A percentile compares a stretch with the other conserved stretches of the same genome.
These are phyloP conservation scores for Aspergillus novoparasiticus DNA, from an alignment of 2,329 filamentous ascomycete species.

Conservation along the genomic window DNA sequence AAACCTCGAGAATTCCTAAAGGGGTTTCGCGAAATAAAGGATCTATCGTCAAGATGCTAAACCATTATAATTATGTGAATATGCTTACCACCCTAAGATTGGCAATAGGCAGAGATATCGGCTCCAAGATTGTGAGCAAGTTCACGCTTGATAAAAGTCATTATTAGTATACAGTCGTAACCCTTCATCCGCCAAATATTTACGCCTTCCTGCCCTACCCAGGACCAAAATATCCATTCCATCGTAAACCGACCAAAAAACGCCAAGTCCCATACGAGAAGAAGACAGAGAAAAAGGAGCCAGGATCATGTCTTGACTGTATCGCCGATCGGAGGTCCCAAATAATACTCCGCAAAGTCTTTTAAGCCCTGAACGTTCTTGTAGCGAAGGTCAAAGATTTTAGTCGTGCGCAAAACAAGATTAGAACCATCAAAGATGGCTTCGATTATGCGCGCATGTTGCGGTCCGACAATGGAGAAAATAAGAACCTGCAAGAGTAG, in stretches of 20 bases:
- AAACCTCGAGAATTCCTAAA: rapidly evolving
- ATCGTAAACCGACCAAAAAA: too few species aligned
- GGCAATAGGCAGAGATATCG: too few species aligned
- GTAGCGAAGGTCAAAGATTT: conserved; percentile 5
- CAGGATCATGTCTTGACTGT: neutral
- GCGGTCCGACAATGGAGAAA: conserved; percentile 10
- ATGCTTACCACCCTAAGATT: too few species aligned
- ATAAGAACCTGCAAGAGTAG: neutral
- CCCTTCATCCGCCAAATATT: neutral
- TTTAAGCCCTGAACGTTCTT: neutral
- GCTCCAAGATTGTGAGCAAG: too few species aligned
- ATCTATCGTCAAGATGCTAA: too few species aligned
- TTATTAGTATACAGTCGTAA: neutral
- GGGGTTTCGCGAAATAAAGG: too few species aligned
- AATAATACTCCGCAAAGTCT: conserved; percentile 5
- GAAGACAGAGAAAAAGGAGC: too few species aligned
- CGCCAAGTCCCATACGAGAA: too few species aligned
- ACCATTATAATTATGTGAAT: too few species aligned
- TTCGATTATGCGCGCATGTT: conserved; percentile 11
- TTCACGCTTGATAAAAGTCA: neutral
- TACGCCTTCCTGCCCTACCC: neutral
- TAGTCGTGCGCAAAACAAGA: conserved; percentile 4
- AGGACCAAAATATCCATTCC: neutral
- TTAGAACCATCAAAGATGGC: conserved; percentile 6
- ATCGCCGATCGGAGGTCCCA: neutral